Evolutionary conservation across 805 yeast species (phyloP), one percentile per base, ranked within the genome.

Genomic region (Groenewaldozyma tartarivorans): DNA sequence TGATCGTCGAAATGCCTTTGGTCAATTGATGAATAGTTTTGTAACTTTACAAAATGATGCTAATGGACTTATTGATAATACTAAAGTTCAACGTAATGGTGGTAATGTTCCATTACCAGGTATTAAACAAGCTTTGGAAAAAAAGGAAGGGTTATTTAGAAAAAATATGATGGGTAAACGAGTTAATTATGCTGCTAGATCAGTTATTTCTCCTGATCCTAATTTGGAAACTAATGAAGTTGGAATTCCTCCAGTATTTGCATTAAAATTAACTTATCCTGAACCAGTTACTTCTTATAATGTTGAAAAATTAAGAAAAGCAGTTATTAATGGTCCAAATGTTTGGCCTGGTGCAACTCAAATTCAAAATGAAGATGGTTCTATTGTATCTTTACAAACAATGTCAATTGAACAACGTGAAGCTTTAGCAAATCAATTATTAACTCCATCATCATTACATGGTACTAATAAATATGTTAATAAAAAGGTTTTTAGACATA

Each of bases 141-240:
- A 92, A 78, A 92, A 92, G 62, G 99, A 92, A 66, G 99, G 99
- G 60, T 71, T 90, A 49, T 92, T 92, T 72, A 78, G 99, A 70
- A 92, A 90, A 61, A 95, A 92, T 59, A 92, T 92, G 98, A 92
- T 92, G 99, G 99, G 99, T 61, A 92, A 92, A 72, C 87, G 99
- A 71, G 99, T 92, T 45, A 94, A 92, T 62, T 90, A 85, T 57
- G 96, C 97, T 40, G 98, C 98, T 39, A 86, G 99, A 67, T 90
- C 98, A 6, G 99, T 92, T 55, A 92, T 92, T 65, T 88, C 97
- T 4, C 97, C 97, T 4, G 99, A 92, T 67, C 99, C 99, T 43
- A 92, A 83, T 68, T 73, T 92, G 53, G 98, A 92, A 67, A 94
- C 98, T 11, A 86, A 88, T 60, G 96, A 92, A 65, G 90, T 92